phyloP scores from a whole-genome alignment of 176 grass and related monocot genomes.

The Juncus inflexus region DNA sequence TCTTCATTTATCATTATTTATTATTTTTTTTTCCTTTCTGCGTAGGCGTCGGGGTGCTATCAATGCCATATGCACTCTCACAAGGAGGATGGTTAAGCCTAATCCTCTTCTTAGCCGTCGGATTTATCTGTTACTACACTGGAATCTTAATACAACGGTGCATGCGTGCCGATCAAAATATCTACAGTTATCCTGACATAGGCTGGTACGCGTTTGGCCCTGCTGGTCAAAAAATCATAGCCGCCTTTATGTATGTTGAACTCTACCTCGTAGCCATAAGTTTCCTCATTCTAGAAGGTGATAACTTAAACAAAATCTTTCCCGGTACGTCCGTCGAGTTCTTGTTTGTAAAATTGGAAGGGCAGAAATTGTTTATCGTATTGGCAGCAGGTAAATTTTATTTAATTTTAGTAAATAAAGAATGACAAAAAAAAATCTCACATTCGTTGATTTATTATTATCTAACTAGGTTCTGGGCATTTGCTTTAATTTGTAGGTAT shows the following conservation, averaged over 20 bases:
- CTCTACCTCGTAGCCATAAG: constrained; percentile 33
- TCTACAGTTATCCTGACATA: constrained; percentile 48
- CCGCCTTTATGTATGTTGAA: constrained; percentile 46
- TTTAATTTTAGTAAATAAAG: too few species aligned
- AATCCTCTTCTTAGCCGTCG: constrained; percentile 39
- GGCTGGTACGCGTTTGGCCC: constrained; percentile 45
- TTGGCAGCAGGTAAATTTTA: constrained; percentile 10
- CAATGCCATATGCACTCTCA: constrained; percentile 50
- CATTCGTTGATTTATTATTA: too few species aligned
- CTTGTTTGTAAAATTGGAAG: constrained; percentile 13
- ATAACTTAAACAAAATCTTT: constrained; percentile 43
- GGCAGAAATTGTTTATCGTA: constrained; percentile 40
- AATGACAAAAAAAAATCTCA: too few species aligned
- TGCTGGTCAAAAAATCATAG: constrained; percentile 32
- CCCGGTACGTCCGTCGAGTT: constrained; percentile 27
- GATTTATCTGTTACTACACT: constrained; percentile 57
- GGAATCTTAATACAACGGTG: constrained; percentile 50
- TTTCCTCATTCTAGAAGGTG: constrained; percentile 36
- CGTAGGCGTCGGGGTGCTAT: constrained; percentile 50
- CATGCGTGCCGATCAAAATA: constrained; percentile 32
- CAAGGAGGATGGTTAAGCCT: constrained; percentile 62
- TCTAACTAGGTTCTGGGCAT: too few species aligned
- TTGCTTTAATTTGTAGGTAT: not conserved
- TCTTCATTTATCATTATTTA: not conserved
- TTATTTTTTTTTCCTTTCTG: not conserved